Conservation (phyloP, 2,329 filamentous ascomycete genomes). For the Xylariales sp. region DNA sequence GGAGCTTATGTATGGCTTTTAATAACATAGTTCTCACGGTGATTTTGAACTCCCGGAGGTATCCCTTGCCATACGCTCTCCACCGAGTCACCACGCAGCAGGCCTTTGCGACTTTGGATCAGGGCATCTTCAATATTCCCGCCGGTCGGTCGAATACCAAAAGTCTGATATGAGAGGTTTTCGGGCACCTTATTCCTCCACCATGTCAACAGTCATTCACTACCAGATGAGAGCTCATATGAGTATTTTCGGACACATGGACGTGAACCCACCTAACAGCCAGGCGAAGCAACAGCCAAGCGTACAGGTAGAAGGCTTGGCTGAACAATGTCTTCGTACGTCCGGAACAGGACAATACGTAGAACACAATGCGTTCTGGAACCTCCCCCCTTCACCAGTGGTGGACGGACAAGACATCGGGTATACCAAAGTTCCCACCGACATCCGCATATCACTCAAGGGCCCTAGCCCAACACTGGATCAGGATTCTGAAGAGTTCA, state of each 20-base stretch:
- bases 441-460: constrained; percentile 10
- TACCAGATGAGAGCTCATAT: constrained; percentile 2
- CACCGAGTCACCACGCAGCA: too few species aligned
- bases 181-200: too few species aligned
- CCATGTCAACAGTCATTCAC: constrained; percentile 5
- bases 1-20: too few species aligned
- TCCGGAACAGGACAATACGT: background rate
- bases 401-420: too few species aligned
- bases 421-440: constrained; percentile 1
- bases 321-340: background rate
- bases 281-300: background rate
- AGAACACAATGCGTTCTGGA: constrained; percentile 1
- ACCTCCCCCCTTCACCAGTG: background rate
- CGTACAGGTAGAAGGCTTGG: background rate
- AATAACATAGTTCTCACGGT: too few species aligned
- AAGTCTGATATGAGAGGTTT: too few species aligned
- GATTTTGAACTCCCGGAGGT: too few species aligned
- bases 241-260: background rate
- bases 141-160: too few species aligned
- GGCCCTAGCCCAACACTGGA: constrained; percentile 1
- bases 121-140: too few species aligned
- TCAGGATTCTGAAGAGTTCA: constrained; percentile 10
- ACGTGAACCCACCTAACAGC: background rate
- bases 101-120: too few species aligned
- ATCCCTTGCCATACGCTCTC: too few species aligned